A percentile compares a stretch with the other conserved stretches of the same genome.
phyloP scores from a whole-genome alignment of 129 eudicot genomes.

The carrot (Daucus carota) region DNA sequence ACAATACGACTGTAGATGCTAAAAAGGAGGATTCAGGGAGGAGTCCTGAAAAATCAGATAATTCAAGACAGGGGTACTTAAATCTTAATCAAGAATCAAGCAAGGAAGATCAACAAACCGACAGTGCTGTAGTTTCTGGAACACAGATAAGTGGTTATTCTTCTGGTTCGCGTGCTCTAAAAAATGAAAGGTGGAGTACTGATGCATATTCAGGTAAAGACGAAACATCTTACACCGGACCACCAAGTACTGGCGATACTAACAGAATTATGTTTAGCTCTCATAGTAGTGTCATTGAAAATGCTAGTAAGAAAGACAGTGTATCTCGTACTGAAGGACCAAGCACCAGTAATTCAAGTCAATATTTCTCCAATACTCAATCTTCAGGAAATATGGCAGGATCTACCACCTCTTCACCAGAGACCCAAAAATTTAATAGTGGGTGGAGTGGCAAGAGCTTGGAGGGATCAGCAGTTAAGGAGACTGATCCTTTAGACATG shows the following conservation, averaged over 20 bases:
- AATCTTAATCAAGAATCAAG: constrained; percentile 12
- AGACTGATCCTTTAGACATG: constrained; percentile 83
- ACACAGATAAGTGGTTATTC: constrained; percentile 13
- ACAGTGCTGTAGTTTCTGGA: constrained; percentile 9
- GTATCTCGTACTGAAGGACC: constrained; percentile 2
- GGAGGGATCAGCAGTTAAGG: constrained; percentile 93
- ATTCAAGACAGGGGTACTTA: not conserved
- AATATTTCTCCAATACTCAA: not conserved
- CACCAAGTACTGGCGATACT: constrained; percentile 1
- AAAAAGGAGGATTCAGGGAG: constrained; percentile 1
- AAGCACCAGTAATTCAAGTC: not conserved
- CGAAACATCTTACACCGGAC: not conserved
- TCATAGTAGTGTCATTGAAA: constrained; percentile 8
- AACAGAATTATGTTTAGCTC: constrained; percentile 4
- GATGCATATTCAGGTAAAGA: constrained; percentile 7
- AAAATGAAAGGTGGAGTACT: constrained; percentile 9
- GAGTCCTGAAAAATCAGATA: constrained; percentile 3
- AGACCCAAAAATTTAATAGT: constrained; percentile 18
- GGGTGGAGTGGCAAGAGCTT: constrained; percentile 61
- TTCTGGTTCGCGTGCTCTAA: constrained; percentile 11
- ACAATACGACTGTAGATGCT: constrained; percentile 7
- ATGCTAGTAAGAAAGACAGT: not conserved
- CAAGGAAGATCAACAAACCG: constrained; percentile 13
- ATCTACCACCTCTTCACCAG: constrained; percentile 3
- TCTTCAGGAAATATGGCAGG: constrained; percentile 4